Evolutionary conservation across 2,329 filamentous ascomycete genomes (phyloP).

Genomic region (Claviceps paspali): DNA sequence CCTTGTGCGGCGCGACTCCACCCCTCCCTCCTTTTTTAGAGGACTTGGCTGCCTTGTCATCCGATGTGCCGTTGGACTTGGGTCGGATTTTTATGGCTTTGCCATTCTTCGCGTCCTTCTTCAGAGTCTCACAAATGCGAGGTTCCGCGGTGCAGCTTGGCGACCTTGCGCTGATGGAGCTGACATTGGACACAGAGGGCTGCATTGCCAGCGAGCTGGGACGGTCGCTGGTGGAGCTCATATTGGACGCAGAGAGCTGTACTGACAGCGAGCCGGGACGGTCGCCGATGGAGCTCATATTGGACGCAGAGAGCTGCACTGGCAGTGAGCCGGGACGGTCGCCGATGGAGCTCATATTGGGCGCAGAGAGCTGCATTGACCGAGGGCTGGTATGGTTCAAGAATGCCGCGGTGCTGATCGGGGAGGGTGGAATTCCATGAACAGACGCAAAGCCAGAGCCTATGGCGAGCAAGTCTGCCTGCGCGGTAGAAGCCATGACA

Average conservation of each 20-base stretch:
- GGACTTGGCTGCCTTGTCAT: slow-evolving; percentile 6
- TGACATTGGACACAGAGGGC: slow-evolving; percentile 30
- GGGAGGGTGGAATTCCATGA: slow-evolving; percentile 16
- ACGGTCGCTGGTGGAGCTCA: slow-evolving; percentile 25
- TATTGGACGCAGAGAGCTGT: slow-evolving; percentile 32
- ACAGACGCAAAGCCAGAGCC: slow-evolving; percentile 18
- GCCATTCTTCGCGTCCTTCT: slow-evolving; percentile 29
- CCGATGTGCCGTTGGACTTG: slow-evolving; percentile 20
- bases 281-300: slow-evolving; percentile 25
- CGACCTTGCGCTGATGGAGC: slow-evolving; percentile 27
- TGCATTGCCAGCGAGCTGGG: too few species aligned
- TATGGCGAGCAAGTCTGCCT: slow-evolving; percentile 19
- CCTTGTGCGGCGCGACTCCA: too few species aligned
- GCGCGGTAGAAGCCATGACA: slow-evolving; percentile 16
- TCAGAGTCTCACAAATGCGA: slow-evolving; percentile 32
- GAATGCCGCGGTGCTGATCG: neutral
- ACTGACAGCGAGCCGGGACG: too few species aligned
- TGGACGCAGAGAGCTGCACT: slow-evolving; percentile 34
- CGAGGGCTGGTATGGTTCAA: neutral
- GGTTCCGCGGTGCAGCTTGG: slow-evolving; percentile 26
- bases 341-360: slow-evolving; percentile 26
- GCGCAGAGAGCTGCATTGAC: slow-evolving; percentile 34
- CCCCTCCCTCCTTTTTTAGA: slow-evolving; percentile 19
- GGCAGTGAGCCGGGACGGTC: too few species aligned
- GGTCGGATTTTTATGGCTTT: slow-evolving; percentile 26